Conservation (phyloP, 2,329 filamentous ascomycete species). For the Aspergillus phoenicis region DNA sequence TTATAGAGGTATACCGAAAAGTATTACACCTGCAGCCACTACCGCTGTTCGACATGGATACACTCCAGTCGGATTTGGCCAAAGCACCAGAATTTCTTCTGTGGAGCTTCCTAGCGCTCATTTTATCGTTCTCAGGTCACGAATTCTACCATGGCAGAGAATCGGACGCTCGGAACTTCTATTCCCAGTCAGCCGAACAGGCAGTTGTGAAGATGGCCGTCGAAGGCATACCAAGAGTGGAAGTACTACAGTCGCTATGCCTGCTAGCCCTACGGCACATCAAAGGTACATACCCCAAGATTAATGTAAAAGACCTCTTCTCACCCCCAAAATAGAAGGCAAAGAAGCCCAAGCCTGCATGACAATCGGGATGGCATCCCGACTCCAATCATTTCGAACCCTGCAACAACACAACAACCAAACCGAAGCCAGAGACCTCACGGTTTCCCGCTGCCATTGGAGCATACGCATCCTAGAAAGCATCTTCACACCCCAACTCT, state of each 20-base stretch:
- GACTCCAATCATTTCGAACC: background rate
- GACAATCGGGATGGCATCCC: conserved; percentile 11
- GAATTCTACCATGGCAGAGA: background rate
- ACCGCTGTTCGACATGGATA: conserved; percentile 2
- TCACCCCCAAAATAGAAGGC: background rate
- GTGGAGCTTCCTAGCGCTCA: conserved; percentile 5
- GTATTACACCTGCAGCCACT: conserved; percentile 12
- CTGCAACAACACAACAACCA: background rate
- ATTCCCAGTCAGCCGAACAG: conserved; percentile 9
- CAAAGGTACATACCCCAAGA: background rate
- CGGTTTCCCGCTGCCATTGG: conserved; percentile 6
- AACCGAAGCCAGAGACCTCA: background rate
- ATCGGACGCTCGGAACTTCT: conserved; percentile 3
- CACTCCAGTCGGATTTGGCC: background rate
- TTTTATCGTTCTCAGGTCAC: conserved; percentile 5
- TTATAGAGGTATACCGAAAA: conserved; percentile 7
- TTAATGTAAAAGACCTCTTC: background rate
- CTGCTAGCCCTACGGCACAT: conserved; percentile 10
- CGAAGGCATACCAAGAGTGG: background rate
- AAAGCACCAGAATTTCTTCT: conserved; percentile 1
- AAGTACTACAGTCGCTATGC: conserved; percentile 10
- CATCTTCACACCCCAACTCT: background rate
- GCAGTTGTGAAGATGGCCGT: background rate
- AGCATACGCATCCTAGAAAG: conserved; percentile 14
- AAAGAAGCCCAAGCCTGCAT: conserved; percentile 11